phyloP scores from a whole-genome alignment of 768 basidiomycete genomes.

The Hygrophorus pudorinus region DNA sequence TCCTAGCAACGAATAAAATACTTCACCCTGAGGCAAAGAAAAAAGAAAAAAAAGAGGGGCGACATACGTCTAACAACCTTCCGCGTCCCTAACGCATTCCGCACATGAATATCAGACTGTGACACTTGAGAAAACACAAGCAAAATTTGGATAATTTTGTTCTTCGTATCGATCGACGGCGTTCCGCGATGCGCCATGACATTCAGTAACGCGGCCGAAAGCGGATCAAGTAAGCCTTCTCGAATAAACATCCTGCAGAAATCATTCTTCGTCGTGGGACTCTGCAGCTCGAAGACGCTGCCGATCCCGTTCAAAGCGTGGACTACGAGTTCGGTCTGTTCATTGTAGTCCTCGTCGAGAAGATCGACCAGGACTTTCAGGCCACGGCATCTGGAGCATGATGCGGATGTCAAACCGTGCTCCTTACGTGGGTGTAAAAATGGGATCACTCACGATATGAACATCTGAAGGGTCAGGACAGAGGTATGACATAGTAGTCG shows the following conservation, averaged over 20 bases:
- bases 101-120: constrained; percentile 90
- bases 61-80: constrained; percentile 81
- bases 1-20: constrained; percentile 34
- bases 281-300: constrained; percentile 92
- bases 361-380: constrained; percentile 91
- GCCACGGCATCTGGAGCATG: constrained; percentile 69
- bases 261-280: constrained; percentile 95
- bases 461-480: constrained; percentile 93
- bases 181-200: constrained; percentile 71
- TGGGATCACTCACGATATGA: constrained; percentile 77
- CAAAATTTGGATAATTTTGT: constrained; percentile 82
- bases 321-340: constrained; percentile 84
- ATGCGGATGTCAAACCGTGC: neutral
- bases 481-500: constrained; percentile 88
- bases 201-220: constrained; percentile 82
- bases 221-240: constrained; percentile 88
- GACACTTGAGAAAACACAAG: constrained; percentile 92
- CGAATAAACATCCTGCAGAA: constrained; percentile 98
- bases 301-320: constrained; percentile 92
- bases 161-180: constrained; percentile 63
- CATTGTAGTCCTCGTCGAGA: constrained; percentile 90
- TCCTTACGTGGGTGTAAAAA: neutral
- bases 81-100: constrained; percentile 84
- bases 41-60: neutral
- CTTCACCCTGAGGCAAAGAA: neutral